Percentiles rank a stretch among this genome's conserved stretches.
Conservation (phyloP, 78 protist species). For the Pigoraptor vietnamica region DNA sequence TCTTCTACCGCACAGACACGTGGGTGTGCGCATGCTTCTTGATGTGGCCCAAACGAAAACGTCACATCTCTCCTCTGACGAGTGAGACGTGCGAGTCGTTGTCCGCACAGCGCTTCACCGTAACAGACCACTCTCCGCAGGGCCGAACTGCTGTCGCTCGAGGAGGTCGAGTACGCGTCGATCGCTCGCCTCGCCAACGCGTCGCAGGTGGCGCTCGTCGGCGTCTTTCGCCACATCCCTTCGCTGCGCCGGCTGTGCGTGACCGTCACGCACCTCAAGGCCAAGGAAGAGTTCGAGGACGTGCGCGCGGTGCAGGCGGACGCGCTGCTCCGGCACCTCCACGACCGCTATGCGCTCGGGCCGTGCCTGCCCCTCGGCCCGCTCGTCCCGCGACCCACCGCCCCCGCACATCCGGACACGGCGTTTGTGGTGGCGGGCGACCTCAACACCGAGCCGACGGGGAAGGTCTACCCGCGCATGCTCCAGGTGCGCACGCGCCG, state of each 20-base stretch:
- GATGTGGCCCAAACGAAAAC: too few relatives aligned
- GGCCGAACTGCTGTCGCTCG: not conserved
- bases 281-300: not conserved
- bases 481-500: not conserved
- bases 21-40: too few relatives aligned
- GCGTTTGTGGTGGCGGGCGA: not conserved
- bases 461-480: not conserved
- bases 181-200: not conserved
- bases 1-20: not conserved
- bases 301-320: not conserved
- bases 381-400: not conserved
- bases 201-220: not conserved
- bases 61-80: not conserved
- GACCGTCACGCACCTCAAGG: not conserved
- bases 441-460: not conserved
- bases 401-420: not conserved
- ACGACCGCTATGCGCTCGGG: not conserved
- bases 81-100: not conserved
- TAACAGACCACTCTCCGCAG: too few relatives aligned
- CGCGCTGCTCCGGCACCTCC: not conserved
- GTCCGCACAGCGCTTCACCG: too few relatives aligned
- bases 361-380: not conserved
- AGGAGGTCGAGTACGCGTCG: not conserved
- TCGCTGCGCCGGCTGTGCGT: not conserved
- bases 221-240: not conserved